Conservation (phyloP, 164 flowering plant species). For the Malania oleifera region DNA sequence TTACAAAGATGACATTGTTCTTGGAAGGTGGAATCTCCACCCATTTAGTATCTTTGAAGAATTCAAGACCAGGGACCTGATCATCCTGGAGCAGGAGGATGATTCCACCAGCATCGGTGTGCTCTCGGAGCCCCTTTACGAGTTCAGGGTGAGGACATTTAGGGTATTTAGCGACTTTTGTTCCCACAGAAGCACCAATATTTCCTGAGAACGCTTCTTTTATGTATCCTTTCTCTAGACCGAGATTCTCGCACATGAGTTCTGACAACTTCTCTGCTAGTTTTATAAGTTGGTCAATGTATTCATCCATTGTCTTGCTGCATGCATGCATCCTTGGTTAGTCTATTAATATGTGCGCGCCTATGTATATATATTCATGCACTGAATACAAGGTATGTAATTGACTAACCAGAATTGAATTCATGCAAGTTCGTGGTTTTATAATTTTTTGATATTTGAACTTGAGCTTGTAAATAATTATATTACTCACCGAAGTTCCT, state of each 20-base stretch:
- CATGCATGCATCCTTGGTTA: slow-evolving; percentile 9
- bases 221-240: slow-evolving; percentile 45
- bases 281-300: slow-evolving; percentile 42
- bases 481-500: slow-evolving; percentile 46
- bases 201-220: slow-evolving; percentile 46
- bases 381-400: too few species aligned
- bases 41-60: slow-evolving; percentile 69
- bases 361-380: too few species aligned
- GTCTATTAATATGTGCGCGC: too few species aligned
- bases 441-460: background rate
- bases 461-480: background rate
- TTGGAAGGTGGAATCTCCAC: slow-evolving; percentile 63
- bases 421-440: too few species aligned
- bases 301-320: slow-evolving; percentile 58
- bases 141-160: slow-evolving; percentile 59
- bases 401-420: too few species aligned
- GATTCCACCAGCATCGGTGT: slow-evolving; percentile 87
- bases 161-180: slow-evolving; percentile 78
- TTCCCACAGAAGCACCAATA: slow-evolving; percentile 59
- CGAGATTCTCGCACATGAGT: slow-evolving; percentile 74
- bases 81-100: slow-evolving; percentile 86
- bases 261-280: slow-evolving; percentile 62
- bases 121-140: slow-evolving; percentile 72
- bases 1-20: slow-evolving; percentile 55
- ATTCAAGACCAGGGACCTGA: slow-evolving; percentile 66